phyloP scores from a whole-genome alignment of 768 basidiomycete species.

The Coprinopsis sp. region DNA sequence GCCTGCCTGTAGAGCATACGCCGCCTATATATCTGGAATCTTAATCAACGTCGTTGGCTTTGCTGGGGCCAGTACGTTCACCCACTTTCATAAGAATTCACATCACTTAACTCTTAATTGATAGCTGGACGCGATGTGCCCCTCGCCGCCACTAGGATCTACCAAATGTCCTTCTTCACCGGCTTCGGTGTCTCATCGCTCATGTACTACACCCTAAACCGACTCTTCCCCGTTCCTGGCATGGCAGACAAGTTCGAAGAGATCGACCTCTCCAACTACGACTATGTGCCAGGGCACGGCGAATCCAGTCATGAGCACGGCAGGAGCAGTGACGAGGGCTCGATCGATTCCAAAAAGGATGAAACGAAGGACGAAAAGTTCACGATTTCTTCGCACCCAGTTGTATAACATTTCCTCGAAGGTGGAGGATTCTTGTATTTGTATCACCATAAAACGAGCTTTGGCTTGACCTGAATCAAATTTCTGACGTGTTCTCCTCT shows the following conservation, averaged over 20 bases:
- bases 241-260: conserved; percentile 43
- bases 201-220: conserved; percentile 57
- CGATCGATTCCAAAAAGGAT: no score
- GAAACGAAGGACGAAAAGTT: no score
- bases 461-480: no score
- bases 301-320: no score
- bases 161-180: conserved; percentile 80
- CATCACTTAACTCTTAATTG: not conserved
- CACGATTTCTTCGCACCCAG: no score
- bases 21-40: conserved; percentile 68
- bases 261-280: conserved; percentile 43
- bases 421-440: no score
- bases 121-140: conserved; percentile 58
- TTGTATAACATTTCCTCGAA: no score
- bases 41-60: conserved; percentile 82
- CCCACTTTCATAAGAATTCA: conserved; percentile 2
- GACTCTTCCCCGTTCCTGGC: conserved; percentile 57
- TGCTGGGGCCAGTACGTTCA: conserved; percentile 59
- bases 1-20: conserved; percentile 45
- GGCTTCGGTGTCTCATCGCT: conserved; percentile 68
- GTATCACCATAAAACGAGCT: no score
- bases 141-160: conserved; percentile 65
- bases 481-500: no score
- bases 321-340: no score
- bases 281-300: conserved; percentile 8